Evolutionary conservation across 23 red algal species (phyloP), one percentile per base, ranked within the genome.

Genomic region (Chondrus crispus): DNA sequence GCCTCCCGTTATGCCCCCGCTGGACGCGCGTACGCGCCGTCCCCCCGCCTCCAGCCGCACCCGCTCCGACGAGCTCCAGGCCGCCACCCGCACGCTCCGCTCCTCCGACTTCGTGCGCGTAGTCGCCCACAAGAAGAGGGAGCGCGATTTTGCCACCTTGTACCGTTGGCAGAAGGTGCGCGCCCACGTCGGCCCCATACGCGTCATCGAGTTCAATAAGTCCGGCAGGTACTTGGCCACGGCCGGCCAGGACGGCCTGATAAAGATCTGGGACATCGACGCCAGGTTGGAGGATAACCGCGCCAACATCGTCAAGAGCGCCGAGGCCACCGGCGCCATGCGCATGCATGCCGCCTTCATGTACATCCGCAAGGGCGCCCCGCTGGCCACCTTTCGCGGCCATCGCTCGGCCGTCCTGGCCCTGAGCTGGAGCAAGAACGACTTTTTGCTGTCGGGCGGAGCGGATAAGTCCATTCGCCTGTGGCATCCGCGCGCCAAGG

Each of bases 391-490:
- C 41, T 93, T 93, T 50, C 52, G 75, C 19, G 95, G 90, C 7
- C 95, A 97, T 73, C 78, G 51, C 2, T 84, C 82, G 1, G 95
- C 93, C 68, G 70, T 97, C 4, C 71, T 91, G 11, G 74, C 69
- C 50, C 50, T 97, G 45, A 83, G 77, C 12, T 97, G 95, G 95
- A 93, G 84, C 60, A 87, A 90, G 80, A 93, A 95, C 63, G 79
- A 95, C 53, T 98, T 98, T 66, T 68, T 98, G 63, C 63, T 98
- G 7, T 91, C 90, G 16, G 93, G 75, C 3, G 91, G 89, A 19
- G 88, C 92, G 93, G 96, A 98, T 50, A 93, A 87, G 79, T 94
- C 96, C 16, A 94, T 95, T 41, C 88, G 96, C 13, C 54, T 98
- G 53, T 98, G 96, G 96, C 96, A 98, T 82, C 92, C 93, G 33